Conservation (phyloP, 225 moss, liverwort and hornwort species). For the Pseudoscleropodium purum region DNA sequence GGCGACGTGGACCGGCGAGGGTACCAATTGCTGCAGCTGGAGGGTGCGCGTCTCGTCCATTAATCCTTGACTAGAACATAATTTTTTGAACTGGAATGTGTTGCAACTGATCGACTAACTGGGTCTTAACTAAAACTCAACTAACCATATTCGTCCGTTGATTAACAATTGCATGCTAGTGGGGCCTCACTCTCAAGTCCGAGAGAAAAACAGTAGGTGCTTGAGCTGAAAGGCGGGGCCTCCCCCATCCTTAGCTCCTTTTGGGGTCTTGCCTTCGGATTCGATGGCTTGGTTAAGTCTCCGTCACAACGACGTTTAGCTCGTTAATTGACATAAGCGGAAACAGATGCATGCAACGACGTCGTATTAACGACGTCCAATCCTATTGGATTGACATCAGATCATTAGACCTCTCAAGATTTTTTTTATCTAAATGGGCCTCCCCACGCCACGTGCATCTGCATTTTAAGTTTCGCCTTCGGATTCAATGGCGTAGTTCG, state of each 20-base stretch:
- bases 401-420: too few relatives aligned
- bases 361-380: not conserved
- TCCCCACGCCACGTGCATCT: not conserved
- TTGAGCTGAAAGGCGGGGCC: not conserved
- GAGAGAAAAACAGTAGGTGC: not conserved
- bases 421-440: not conserved
- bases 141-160: not conserved
- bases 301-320: too few relatives aligned
- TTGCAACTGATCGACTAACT: not conserved
- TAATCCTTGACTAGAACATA: not conserved
- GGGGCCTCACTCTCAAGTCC: too few relatives aligned
- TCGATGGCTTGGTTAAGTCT: not conserved
- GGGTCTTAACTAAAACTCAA: not conserved
- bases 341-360: not conserved
- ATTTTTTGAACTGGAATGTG: not conserved
- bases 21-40: constrained; percentile 44
- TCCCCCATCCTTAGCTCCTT: too few relatives aligned
- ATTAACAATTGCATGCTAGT: not conserved
- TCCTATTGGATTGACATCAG: not conserved
- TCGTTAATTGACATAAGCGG: not conserved
- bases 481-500: too few relatives aligned
- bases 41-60: not conserved
- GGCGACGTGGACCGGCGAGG: constrained; percentile 13
- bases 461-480: not conserved
- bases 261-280: too few relatives aligned